Evolutionary conservation across 2,329 filamentous ascomycete genomes (phyloP), one percentile per base, ranked within the genome.

Genomic region (Alternaria brassicicola): DNA sequence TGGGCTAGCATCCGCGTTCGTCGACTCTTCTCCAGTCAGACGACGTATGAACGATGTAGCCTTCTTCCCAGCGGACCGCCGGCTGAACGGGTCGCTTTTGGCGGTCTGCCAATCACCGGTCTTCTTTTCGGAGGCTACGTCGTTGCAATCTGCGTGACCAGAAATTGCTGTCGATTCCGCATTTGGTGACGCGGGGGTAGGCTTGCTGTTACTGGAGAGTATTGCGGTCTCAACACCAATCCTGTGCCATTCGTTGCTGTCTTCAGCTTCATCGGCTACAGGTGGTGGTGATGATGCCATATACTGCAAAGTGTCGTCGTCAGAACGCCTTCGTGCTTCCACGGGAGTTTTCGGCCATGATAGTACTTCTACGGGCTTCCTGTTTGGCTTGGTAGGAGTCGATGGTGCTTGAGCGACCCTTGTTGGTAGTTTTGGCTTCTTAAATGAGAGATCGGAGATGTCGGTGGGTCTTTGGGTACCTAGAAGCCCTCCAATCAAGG

Each of bases 161-260:
- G 72, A 84, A 63, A 72, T 77, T 7, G 78, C 77, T 36, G 65
- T 75, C 6, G 78, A 80, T 5, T 74, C 73, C 42, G 73, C 75
- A 36, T 67, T 63, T 25, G 79, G 78, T 19, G 76, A 80, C 69
- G 62, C 78, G 75, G 70, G 81, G 65, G 71, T 67, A 64, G 58
- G 78, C 73, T 71, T 82, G 38, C 66, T 76, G 50, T 80, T 81
- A 65, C 78, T 80, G 1, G 78, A 79, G 10, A 79, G 59, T 12
- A 76, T 63, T 47, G 71, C 69, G 8, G 57, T 38, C 7, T 65
- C 54, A 17, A 39, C 36, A 23, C 23, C 28, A 50, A 35, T 53
- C 6, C 38, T 19, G n/a, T 38, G 1, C 30, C 55, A 57, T 21
- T 57, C 57, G 35, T 47, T 46, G 13, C 43, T 47, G 1, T 51